These are phyloP conservation scores for Endoconidiophora polonica DNA, from an alignment of 2,329 filamentous ascomycete genomes.

Conservation along the genomic window DNA sequence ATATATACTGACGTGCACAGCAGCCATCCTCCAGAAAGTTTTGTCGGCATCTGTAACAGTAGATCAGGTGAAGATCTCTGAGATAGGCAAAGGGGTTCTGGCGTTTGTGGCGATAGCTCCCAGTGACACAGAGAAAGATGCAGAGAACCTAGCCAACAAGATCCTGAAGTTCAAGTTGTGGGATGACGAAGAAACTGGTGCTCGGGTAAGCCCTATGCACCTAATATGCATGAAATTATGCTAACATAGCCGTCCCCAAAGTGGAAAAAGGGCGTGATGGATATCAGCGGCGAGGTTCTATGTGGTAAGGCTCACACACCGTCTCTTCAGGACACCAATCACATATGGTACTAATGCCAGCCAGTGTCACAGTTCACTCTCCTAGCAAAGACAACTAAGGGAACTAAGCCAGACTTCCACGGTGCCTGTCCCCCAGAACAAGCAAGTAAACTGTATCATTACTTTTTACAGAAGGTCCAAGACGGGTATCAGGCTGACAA, in stretches of 20 bases:
- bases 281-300: constrained; percentile 82
- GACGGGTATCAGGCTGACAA: constrained; percentile 53
- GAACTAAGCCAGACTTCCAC: constrained; percentile 89
- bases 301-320: constrained; percentile 45
- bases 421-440: constrained; percentile 64
- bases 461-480: constrained; percentile 64
- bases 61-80: constrained; percentile 75
- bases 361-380: constrained; percentile 93
- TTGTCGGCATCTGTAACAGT: constrained; percentile 92
- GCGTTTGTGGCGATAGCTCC: constrained; percentile 85
- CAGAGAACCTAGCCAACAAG: constrained; percentile 66
- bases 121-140: constrained; percentile 78
- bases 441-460: constrained; percentile 65
- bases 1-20: not conserved
- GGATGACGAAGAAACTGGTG: constrained; percentile 57
- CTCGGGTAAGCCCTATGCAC: constrained; percentile 31
- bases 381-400: constrained; percentile 84
- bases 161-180: constrained; percentile 81
- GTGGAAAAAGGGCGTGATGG: constrained; percentile 83
- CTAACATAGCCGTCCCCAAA: constrained; percentile 22
- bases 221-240: not conserved
- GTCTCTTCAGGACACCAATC: not conserved
- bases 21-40: constrained; percentile 85
- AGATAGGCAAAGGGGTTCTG: constrained; percentile 76
- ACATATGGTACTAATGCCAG: not conserved